These are phyloP conservation scores for Tolypocladium ovalisporum DNA, from an alignment of 2,329 filamentous ascomycete genomes.

Conservation along the genomic window DNA sequence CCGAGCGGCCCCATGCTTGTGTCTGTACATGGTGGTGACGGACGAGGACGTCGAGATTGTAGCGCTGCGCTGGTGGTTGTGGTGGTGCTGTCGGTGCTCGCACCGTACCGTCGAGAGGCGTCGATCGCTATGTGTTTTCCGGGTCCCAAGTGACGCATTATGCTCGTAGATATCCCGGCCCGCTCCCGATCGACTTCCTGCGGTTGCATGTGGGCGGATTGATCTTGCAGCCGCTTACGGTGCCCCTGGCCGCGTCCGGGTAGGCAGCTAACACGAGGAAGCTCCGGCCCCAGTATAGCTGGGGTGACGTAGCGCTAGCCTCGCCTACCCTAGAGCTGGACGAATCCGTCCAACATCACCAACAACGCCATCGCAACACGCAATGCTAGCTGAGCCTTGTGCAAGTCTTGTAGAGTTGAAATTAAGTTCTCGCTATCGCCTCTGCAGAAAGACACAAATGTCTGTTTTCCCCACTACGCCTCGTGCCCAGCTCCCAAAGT, in stretches of 20 bases:
- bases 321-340: background rate
- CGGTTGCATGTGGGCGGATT: background rate
- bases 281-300: background rate
- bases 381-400: background rate
- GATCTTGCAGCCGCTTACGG: background rate
- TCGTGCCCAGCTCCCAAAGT: background rate
- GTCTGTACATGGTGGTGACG: slow-evolving; percentile 26
- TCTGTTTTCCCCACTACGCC: background rate
- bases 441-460: background rate
- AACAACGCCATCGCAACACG: background rate
- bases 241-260: background rate
- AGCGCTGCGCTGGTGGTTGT: background rate
- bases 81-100: background rate
- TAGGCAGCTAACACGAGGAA: background rate
- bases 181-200: background rate
- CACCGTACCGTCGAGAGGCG: background rate
- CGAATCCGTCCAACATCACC: background rate
- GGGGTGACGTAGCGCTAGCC: background rate
- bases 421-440: background rate
- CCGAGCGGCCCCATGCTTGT: slow-evolving; percentile 27
- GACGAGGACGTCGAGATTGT: background rate
- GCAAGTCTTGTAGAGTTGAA: background rate
- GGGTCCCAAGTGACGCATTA: background rate
- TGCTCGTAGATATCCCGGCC: background rate
- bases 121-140: background rate